Conservation (phyloP, 208 protist species). For the Porcisia hertigi region DNA sequence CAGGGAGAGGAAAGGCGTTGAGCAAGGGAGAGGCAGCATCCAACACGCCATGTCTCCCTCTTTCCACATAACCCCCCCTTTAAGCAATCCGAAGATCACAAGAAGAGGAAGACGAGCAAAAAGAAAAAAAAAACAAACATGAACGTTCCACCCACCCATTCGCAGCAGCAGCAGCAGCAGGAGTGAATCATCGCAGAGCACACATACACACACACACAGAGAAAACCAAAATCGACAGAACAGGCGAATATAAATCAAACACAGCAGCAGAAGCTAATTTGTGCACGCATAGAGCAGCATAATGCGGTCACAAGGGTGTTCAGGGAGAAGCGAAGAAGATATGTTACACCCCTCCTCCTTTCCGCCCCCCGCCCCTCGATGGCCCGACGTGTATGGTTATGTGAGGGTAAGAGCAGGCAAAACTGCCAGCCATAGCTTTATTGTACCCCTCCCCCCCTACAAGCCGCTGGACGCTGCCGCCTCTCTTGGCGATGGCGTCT, state of each 20-base stretch:
- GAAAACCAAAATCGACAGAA: background rate
- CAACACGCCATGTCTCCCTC: background rate
- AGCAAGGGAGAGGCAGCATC: background rate
- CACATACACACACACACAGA: background rate
- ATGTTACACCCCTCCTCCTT: background rate
- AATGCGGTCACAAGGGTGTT: background rate
- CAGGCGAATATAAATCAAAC: background rate
- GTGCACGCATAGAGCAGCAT: background rate
- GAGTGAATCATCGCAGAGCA: background rate
- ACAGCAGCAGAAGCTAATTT: background rate
- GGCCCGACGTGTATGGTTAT: background rate
- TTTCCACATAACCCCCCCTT: background rate
- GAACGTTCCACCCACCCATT: too few relatives aligned
- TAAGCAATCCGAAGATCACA: background rate
- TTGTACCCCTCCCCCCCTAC: background rate
- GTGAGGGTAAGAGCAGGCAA: background rate
- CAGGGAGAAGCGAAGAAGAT: background rate
- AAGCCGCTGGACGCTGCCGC: background rate
- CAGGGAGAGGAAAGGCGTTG: background rate
- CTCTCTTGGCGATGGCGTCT: background rate
- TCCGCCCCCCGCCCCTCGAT: background rate
- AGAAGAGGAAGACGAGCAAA: background rate
- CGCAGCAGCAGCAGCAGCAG: too few relatives aligned
- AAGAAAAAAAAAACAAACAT: background rate
- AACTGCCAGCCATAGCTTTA: background rate